Evolutionary conservation across 148 eudicot species (phyloP), one percentile per base, ranked within the genome.

Genomic region (Rhododendron simsii): DNA sequence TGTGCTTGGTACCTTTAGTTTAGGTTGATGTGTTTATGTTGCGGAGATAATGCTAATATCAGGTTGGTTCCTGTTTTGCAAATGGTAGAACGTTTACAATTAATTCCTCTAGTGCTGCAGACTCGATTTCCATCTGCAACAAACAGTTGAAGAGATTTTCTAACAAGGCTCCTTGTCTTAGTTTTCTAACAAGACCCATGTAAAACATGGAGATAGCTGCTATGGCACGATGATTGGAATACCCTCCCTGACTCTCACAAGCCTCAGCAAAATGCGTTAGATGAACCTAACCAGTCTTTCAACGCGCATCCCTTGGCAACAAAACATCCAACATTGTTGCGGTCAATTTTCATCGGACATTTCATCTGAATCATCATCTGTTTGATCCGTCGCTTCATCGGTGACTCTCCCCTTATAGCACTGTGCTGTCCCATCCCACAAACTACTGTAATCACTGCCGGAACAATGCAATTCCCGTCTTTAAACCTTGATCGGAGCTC

Each of bases 401-500:
- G 94, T 1, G 94, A 91, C 59, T 91, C 91, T 4, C 96, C 97
- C 87, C 90, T 88, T n/a, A 87, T 79, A 69, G 76, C 87, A 87
- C 98, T 94, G 59, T 95, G 97, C 87, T 94, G 94, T 61, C 97
- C 99, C 16, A 57, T 57, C 61, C 97, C 99, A 90, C 95, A 93
- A 18, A 95, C 94, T 33, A 94, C 90, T 55, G 87, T 87, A 77
- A 94, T 77, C 81, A 92, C 92, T 63, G 85, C 86, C 13, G 99
- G 99, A 51, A 89, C 81, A 51, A 47, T 84, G 15, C 78, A 51
- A 78, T 92, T 28, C 78, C 85, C 89, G 2, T 86, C 88, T 9
- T n/a, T 26, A 26, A 91, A 92, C 85, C 95, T 93, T 33, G 45
- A 21, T 13, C 81, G 90, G 23, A 94, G 69, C 90, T 91, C 90